Percentiles rank a stretch among this genome's conserved stretches.
Conservation (phyloP, 2,329 filamentous ascomycete genomes). For the Penicillium sp. region DNA sequence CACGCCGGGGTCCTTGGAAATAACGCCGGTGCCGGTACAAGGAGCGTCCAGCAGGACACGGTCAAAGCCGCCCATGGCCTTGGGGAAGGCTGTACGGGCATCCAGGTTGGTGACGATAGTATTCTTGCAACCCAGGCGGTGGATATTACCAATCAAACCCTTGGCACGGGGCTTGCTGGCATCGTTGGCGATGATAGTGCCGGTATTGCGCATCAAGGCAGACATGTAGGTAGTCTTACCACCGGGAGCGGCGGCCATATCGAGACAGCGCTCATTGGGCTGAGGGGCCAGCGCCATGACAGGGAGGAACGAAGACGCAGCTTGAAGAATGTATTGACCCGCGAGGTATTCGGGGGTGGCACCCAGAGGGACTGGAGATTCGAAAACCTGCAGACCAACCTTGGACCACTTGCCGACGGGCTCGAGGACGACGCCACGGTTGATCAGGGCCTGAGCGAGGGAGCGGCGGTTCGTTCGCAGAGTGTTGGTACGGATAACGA, state of each 20-base stretch:
- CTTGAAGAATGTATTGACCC: slow-evolving; percentile 96
- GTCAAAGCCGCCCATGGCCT: slow-evolving; percentile 92
- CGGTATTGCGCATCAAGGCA: slow-evolving; percentile 97
- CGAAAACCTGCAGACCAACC: slow-evolving; percentile 93
- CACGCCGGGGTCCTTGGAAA: slow-evolving; percentile 90
- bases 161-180: slow-evolving; percentile 88
- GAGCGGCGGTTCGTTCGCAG: slow-evolving; percentile 71
- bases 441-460: slow-evolving; percentile 88
- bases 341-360: slow-evolving; percentile 96
- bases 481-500: slow-evolving; percentile 96
- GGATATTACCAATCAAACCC: slow-evolving; percentile 96
- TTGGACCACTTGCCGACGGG: slow-evolving; percentile 99
- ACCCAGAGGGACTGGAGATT: slow-evolving; percentile 78
- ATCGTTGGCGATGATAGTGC: slow-evolving; percentile 94
- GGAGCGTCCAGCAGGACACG: slow-evolving; percentile 89
- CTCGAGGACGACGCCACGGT: slow-evolving; percentile 91
- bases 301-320: slow-evolving; percentile 90
- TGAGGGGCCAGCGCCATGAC: slow-evolving; percentile 96
- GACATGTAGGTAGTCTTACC: slow-evolving; percentile 95
- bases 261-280: slow-evolving; percentile 83
- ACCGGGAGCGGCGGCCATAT: slow-evolving; percentile 92
- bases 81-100: slow-evolving; percentile 79
- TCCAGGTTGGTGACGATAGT: slow-evolving; percentile 94
- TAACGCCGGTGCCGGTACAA: slow-evolving; percentile 94
- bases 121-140: slow-evolving; percentile 88